Conservation (phyloP, 192 early-diverging fungal genomes). For the Mortierella claussenii region DNA sequence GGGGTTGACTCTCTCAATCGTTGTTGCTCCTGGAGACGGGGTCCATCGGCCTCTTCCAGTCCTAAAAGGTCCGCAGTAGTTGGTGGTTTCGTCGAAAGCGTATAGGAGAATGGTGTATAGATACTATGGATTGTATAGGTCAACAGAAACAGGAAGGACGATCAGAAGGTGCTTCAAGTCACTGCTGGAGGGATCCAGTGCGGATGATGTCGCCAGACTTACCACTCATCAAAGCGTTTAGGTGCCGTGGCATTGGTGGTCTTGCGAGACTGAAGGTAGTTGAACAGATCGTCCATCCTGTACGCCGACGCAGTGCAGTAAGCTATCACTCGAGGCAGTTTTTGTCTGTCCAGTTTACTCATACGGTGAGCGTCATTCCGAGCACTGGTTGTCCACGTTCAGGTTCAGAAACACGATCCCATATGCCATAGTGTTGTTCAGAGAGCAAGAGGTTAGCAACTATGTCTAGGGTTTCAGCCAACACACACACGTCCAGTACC, state of each 20-base stretch:
- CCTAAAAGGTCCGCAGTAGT: conserved; percentile 52
- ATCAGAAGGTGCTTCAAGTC: no score
- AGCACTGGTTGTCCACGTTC: conserved; percentile 20
- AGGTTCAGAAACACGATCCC: no score
- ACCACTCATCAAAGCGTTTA: conserved; percentile 87
- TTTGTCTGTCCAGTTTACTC: conserved; percentile 76
- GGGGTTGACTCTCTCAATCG: conserved; percentile 43
- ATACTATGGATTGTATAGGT: no score
- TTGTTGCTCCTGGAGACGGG: conserved; percentile 20
- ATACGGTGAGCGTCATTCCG: conserved; percentile 78
- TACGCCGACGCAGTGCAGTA: conserved; percentile 88
- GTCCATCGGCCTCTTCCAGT: conserved; percentile 36
- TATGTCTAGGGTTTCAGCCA: conserved; percentile 55
- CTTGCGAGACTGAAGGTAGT: conserved; percentile 77
- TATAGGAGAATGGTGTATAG: conserved; percentile 65
- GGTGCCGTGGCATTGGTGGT: conserved; percentile 71
- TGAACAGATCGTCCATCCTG: conserved; percentile 79
- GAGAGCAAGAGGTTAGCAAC: conserved; percentile 5
- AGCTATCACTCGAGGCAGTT: conserved; percentile 83
- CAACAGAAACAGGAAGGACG: no score
- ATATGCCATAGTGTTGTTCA: no score
- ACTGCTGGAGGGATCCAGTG: no score
- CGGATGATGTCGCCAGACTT: no score
- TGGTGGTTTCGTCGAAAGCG: conserved; percentile 55
- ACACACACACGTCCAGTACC: background rate